Conservation (phyloP, 73 alveolate species). For the Symbiodinium pilosum region DNA sequence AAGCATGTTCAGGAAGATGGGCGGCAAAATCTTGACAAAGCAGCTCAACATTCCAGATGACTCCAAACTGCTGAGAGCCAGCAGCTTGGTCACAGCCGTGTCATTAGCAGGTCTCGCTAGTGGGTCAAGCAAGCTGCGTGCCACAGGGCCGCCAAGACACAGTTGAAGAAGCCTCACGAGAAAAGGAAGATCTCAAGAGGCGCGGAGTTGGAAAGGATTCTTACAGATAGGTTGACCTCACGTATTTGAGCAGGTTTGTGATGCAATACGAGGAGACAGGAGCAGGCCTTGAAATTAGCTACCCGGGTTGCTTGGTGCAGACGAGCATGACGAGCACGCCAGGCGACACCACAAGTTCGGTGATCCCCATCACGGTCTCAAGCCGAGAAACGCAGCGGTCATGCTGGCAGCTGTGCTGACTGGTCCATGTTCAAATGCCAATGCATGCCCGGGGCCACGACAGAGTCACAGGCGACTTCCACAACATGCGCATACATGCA, state of each 20-base stretch:
- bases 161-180: slow-evolving; percentile 75
- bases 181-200: slow-evolving; percentile 74
- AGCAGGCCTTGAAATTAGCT: slow-evolving; percentile 11
- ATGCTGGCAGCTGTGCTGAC: too few relatives aligned
- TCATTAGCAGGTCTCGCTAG: too few relatives aligned
- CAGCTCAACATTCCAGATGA: slow-evolving; percentile 79
- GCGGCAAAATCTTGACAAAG: slow-evolving; percentile 64
- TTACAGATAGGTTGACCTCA: too few relatives aligned
- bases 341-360: slow-evolving; percentile 72
- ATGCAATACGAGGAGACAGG: slow-evolving; percentile 93
- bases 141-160: slow-evolving; percentile 16
- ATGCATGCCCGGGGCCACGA: too few relatives aligned
- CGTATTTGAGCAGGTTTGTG: slow-evolving; percentile 21
- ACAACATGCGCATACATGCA: too few relatives aligned
- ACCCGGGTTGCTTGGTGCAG: neutral
- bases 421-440: too few relatives aligned
- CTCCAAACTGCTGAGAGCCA: slow-evolving; percentile 35
- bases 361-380: slow-evolving; percentile 28
- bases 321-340: neutral
- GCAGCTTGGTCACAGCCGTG: neutral
- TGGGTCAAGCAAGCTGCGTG: neutral
- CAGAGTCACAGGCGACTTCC: too few relatives aligned
- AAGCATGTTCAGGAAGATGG: slow-evolving; percentile 60
- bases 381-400: too few relatives aligned
- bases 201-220: neutral